These are phyloP conservation scores for Apiotrichum brassicae DNA, from an alignment of 1,284 basidiomycete genomes.

Conservation along the genomic window DNA sequence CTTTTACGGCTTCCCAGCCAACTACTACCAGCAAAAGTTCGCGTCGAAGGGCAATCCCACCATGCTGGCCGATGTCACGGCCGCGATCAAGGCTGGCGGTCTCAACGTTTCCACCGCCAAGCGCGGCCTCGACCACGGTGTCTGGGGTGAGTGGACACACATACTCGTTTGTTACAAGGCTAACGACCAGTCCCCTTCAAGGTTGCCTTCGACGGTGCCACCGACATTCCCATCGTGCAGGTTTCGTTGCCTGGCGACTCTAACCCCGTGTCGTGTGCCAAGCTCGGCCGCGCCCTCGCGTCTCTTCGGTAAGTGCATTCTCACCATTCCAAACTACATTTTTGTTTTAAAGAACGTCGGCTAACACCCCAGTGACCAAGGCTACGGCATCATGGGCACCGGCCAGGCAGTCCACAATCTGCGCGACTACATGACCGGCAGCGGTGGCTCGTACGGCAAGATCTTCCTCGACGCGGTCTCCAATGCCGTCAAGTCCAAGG, in stretches of 20 bases:
- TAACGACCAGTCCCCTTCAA: constrained; percentile 49
- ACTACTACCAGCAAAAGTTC: constrained; percentile 47
- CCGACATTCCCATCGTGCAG: constrained; percentile 45
- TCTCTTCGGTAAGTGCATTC: constrained; percentile 17
- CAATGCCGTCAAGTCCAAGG: constrained; percentile 17
- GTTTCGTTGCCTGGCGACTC: constrained; percentile 46
- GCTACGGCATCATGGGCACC: constrained; percentile 39
- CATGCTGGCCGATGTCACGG: constrained; percentile 29
- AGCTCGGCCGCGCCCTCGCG: constrained; percentile 46
- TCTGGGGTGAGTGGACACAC: constrained; percentile 46
- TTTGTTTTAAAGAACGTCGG: neutral
- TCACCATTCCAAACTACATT: neutral
- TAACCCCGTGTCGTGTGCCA: constrained; percentile 34
- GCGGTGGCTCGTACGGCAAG: neutral
- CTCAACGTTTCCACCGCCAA: constrained; percentile 24
- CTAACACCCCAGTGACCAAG: constrained; percentile 26
- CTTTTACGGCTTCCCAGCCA: constrained; percentile 48
- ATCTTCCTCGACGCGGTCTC: constrained; percentile 28
- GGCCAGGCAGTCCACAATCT: constrained; percentile 46
- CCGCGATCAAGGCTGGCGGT: constrained; percentile 28
- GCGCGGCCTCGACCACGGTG: constrained; percentile 49
- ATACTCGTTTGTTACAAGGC: neutral
- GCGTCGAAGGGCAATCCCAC: constrained; percentile 21
- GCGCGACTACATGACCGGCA: constrained; percentile 28
- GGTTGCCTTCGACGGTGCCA: constrained; percentile 42